phyloP scores from a whole-genome alignment of 495 filamentous ascomycete genomes.

The Thermothielavioides terrestris region DNA sequence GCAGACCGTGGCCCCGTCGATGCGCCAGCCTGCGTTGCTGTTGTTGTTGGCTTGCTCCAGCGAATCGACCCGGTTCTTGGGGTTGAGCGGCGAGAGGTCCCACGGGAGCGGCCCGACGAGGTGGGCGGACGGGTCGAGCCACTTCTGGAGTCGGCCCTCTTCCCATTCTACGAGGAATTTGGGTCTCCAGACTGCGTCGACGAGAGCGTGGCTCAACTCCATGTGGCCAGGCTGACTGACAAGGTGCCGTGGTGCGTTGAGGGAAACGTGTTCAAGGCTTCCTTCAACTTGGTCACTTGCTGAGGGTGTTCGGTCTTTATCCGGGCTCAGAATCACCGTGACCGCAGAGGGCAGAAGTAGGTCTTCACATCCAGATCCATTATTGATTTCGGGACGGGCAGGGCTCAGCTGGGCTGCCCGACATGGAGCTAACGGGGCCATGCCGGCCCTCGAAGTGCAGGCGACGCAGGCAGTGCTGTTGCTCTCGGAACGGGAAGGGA shows the following conservation, averaged over 20 bases:
- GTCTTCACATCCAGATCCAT: neutral
- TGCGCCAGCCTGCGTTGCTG: neutral
- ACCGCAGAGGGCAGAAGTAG: neutral
- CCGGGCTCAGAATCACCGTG: neutral
- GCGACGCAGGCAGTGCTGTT: too few relatives aligned
- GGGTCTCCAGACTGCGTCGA: neutral
- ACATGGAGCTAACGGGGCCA: too few relatives aligned
- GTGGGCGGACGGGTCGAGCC: neutral
- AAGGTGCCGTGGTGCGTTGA: too few relatives aligned
- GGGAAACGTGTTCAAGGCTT: too few relatives aligned
- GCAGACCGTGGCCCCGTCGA: neutral
- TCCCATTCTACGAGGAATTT: neutral
- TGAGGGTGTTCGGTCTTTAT: too few relatives aligned
- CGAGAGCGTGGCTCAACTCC: neutral
- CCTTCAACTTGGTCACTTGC: too few relatives aligned
- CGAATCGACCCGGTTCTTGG: neutral
- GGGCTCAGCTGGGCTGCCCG: neutral
- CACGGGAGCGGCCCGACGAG: neutral
- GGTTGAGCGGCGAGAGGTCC: neutral
- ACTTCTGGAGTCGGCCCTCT: neutral
- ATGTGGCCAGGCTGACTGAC: too few relatives aligned
- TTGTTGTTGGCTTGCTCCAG: too few relatives aligned
- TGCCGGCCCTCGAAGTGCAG: too few relatives aligned
- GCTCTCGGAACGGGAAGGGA: too few relatives aligned
- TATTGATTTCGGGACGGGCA: neutral